A percentile compares a stretch with the other conserved stretches of the same genome.
Conservation (phyloP, 2,329 filamentous ascomycete species). For the Coleophoma eucalyptorum region DNA sequence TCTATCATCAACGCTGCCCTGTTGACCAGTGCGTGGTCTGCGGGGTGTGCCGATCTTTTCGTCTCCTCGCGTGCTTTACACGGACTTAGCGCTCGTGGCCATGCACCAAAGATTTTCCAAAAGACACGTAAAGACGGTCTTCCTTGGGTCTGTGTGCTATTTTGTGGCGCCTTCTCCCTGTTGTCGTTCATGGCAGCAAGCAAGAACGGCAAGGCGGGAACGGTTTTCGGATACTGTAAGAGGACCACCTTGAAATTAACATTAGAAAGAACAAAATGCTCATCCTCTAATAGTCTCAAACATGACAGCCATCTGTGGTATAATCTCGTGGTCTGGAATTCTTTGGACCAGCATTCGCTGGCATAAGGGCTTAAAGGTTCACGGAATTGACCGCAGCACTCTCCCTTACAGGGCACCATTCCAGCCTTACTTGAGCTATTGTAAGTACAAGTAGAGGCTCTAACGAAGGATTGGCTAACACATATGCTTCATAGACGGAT, state of each 20-base stretch:
- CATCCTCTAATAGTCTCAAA: conserved; percentile 46
- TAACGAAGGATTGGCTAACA: conserved; percentile 8
- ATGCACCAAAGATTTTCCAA: conserved; percentile 56
- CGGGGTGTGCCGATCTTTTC: conserved; percentile 55
- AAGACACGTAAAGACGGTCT: conserved; percentile 52
- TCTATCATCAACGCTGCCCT: conserved; percentile 67
- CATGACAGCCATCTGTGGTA: conserved; percentile 48
- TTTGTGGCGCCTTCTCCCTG: conserved; percentile 33
- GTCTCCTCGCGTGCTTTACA: conserved; percentile 66
- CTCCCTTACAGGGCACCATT: conserved; percentile 48
- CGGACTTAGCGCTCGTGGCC: conserved; percentile 59
- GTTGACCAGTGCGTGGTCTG: conserved; percentile 60
- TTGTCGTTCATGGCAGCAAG: conserved; percentile 42
- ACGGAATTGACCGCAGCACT: conserved; percentile 32
- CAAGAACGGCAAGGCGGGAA: conserved; percentile 41
- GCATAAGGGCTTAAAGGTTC: conserved; percentile 38
- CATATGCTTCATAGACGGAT: conserved; percentile 36
- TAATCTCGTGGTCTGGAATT: conserved; percentile 43
- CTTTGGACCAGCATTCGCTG: conserved; percentile 49
- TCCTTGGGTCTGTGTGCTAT: conserved; percentile 37
- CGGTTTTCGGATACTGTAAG: conserved; percentile 51
- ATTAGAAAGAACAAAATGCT: background rate
- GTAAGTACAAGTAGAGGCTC: background rate
- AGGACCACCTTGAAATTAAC: background rate
- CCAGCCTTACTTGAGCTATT: conserved; percentile 40